Evolutionary conservation across 2,329 filamentous ascomycete species (phyloP), one percentile per base, ranked within the genome.

Genomic region (Penicillium sp.): DNA sequence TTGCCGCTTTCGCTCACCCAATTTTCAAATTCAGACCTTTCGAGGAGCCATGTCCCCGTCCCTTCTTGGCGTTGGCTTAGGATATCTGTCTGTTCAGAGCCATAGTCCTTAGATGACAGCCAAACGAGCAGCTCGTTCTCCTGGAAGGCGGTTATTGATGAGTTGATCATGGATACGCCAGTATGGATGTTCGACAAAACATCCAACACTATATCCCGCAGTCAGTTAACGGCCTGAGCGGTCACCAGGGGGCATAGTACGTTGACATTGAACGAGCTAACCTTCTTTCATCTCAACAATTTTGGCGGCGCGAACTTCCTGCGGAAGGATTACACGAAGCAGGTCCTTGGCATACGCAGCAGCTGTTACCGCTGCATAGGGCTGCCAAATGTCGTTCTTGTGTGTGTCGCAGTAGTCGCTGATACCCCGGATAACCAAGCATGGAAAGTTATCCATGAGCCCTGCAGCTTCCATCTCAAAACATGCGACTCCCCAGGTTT

Each of bases 351-450:
- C 61, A 63, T 62, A 66, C 13, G 62, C 63, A n/a, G 66, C 64
- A 2, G 66, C 66, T 8, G 26, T 52, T 11, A 56, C 58, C 9
- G 64, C 63, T 7, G 65, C 66, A 55, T 66, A 67, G n/a, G 58
- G 55, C 49, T 66, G 61, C 66, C 66, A 67, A 23, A 49, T 13
- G 3, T 66, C 58, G 26, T 62, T 57, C 35, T 66, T 67, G 30
- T 66, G 60, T 3, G 44, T 38, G 45, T 67, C 66, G 3, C 50
- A 53, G 47, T 71, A 70, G 54, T 72, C 60, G 57, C 69, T 67
- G 17, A 72, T 68, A 2, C 70, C 70, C 44, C 68, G 64, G 30
- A 72, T 67, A 17, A 71, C 68, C 3, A 71, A 35, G 44, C 67
- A 70, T 11, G 67, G 68, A 41, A 70, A 64, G 4, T 64, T 44